Percentiles rank a stretch among this genome's conserved stretches.
Evolutionary conservation across 2,329 filamentous ascomycete species (phyloP).

Genomic region (Trichoderma afroharzianum): DNA sequence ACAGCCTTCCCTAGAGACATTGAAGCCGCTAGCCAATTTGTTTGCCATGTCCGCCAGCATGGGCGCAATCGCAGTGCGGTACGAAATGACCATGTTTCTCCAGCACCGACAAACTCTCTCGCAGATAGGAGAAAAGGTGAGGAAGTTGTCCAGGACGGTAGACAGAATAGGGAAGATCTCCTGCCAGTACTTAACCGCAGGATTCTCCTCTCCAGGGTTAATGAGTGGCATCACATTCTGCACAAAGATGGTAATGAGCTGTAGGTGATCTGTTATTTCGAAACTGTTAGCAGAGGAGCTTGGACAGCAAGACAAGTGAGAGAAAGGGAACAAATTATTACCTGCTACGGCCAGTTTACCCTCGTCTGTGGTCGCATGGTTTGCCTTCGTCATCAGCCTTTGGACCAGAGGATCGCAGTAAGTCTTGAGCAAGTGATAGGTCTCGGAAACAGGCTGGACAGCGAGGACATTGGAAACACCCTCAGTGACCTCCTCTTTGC

Average conservation of each 20-base stretch:
- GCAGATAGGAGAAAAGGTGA: constrained; percentile 80
- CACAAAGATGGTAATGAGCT: constrained; percentile 87
- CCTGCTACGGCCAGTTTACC: constrained; percentile 82
- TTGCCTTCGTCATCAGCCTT: constrained; percentile 80
- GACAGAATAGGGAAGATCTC: constrained; percentile 87
- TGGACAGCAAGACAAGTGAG: background rate
- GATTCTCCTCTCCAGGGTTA: constrained; percentile 69
- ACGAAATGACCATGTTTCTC: constrained; percentile 95
- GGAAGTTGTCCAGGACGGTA: constrained; percentile 83
- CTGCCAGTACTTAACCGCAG: constrained; percentile 92
- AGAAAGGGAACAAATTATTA: constrained; percentile 35
- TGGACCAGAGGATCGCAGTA: constrained; percentile 90
- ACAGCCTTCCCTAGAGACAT: constrained; percentile 82
- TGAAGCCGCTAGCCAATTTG: constrained; percentile 82
- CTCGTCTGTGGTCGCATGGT: constrained; percentile 76
- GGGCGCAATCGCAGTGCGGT: constrained; percentile 83
- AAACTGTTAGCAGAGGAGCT: constrained; percentile 20
- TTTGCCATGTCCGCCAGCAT: constrained; percentile 82
- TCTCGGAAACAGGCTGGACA: constrained; percentile 74
- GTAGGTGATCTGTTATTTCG: constrained; percentile 68
- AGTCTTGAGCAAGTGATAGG: constrained; percentile 81
- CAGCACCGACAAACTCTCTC: constrained; percentile 93
- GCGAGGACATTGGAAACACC: constrained; percentile 90
- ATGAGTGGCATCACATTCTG: constrained; percentile 74
- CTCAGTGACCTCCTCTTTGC: constrained; percentile 94